These are phyloP conservation scores for Escovopsis weberi DNA, from an alignment of 2,329 filamentous ascomycete genomes.

Conservation along the genomic window DNA sequence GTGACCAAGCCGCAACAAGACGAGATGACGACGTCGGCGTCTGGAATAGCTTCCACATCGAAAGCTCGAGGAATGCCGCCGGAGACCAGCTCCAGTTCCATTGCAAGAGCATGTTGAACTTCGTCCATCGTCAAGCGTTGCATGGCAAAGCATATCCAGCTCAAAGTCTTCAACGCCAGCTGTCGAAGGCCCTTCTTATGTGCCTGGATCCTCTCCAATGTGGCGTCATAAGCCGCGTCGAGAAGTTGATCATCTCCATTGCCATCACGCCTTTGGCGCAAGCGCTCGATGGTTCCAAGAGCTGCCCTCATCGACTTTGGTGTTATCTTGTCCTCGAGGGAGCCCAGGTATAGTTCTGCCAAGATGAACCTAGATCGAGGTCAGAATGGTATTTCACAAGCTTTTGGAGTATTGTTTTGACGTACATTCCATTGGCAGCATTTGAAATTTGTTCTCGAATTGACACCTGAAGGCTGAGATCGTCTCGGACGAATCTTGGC, in stretches of 20 bases:
- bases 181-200: slow-evolving; percentile 16
- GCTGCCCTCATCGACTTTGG: neutral
- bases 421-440: neutral
- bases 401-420: too few species aligned
- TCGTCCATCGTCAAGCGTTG: slow-evolving; percentile 18
- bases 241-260: neutral
- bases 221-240: neutral
- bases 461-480: neutral
- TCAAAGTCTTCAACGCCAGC: slow-evolving; percentile 22
- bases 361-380: neutral
- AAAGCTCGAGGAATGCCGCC: slow-evolving; percentile 7
- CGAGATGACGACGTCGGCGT: slow-evolving; percentile 18
- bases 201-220: slow-evolving; percentile 21
- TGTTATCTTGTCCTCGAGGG: neutral
- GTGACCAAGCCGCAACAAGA: slow-evolving; percentile 26
- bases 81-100: slow-evolving; percentile 10
- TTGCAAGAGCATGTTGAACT: slow-evolving; percentile 25
- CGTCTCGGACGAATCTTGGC: neutral
- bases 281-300: neutral
- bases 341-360: neutral
- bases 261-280: neutral
- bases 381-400: neutral
- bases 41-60: slow-evolving; percentile 19
- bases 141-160: slow-evolving; percentile 23
- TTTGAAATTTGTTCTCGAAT: neutral